Base-by-base conservation (phyloP, 2,329 filamentous ascomycete species). In the Hymenoscyphus scutula region DNA sequence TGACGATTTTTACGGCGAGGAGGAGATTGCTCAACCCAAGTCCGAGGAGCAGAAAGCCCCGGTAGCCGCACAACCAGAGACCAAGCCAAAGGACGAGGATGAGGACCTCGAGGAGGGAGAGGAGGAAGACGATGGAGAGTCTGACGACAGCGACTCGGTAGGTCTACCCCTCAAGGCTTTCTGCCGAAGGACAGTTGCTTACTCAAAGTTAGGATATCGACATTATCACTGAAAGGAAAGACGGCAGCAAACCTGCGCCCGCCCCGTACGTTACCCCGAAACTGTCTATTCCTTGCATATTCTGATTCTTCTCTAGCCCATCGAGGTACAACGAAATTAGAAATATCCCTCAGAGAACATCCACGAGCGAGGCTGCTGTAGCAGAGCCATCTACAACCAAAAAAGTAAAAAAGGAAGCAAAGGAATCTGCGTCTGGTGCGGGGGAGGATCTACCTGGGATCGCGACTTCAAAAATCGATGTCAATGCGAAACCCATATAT, bases 401-500 rank as follows among this genome's bases (percentile, higher is more conserved):
- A 70, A 82, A 81, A 66, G 81, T 83, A 7, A 76, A 77, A 5
- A 19, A 63, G 6, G 59, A 62, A n/a, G 23, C 19, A n/a, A 75
- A 74, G 41, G 71, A 74, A 17, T 69, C 77, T 4, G 76, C 76
- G 63, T 70, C 70, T 13, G 62, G 71, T 5, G 74, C 76, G 32
- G 85, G 78, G 76, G 82, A 78, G 76, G 77, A 83, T 66, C 72
- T 80, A 65, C 78, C 88, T 69, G 79, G 95, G 75, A 79, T 92
- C 76, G 79, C 89, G 48, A 93, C 89, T 62, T 97, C 92, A 13
- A 93, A 86, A 56, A 84, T 98, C 66, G 91, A 98, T 72, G 84
- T 97, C 60, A 87, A 96, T 75, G 89, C 84, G 3, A 90, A 92
- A 66, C 94, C 95, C 0, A 79, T 89, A 1, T 93, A 96, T 75